Base-by-base conservation (phyloP, 257 asterid genomes). In the Handroanthus guayacan region DNA sequence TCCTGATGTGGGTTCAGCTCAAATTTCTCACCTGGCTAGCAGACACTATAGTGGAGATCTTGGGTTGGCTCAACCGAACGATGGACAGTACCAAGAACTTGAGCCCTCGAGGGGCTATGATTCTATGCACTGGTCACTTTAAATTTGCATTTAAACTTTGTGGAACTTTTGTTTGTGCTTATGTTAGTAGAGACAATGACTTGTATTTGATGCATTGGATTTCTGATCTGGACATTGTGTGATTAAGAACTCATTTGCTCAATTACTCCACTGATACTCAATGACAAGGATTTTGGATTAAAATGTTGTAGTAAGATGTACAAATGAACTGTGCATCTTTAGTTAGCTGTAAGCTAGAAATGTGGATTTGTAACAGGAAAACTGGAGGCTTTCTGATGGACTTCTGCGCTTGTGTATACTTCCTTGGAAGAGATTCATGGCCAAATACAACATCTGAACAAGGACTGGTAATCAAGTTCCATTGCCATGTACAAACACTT, bases 121-220 rank as follows among this genome's bases (percentile, higher is more conserved):
- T 67, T 83, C 98, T 61, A 79, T 86, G 84, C 86, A 86, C 75
- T 90, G 91, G 92, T 84, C 93, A 2, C 91, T 84, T 81, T 92
- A 85, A 89, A 36, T 57, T 5, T 20, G 54, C 50, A 39, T 57
- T 43, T 50, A 13, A 7, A 31, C 16, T 44, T 66, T 2, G 48
- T 62, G 3, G 45, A n/a, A 31, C 25, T 78, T 73, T 8, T 62
- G n/a, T 56, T 64, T 78, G 39, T n/a, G 12, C 62, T 47, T 31
- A 9, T 67, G 36, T 67, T 44, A 11, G 41, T 58, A 10, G 50
- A 56, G 63, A 75, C 54, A 47, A 18, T 66, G 31, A 1, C 3
- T 51, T 38, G 55, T 20, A 2, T 50, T 36, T 51, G 68, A n/a
- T 72, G 66, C 55, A 65, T 47, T 44, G 58, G 47, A 34, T 51